phyloP scores from a whole-genome alignment of 495 filamentous ascomycete genomes.

The Podospora comata region DNA sequence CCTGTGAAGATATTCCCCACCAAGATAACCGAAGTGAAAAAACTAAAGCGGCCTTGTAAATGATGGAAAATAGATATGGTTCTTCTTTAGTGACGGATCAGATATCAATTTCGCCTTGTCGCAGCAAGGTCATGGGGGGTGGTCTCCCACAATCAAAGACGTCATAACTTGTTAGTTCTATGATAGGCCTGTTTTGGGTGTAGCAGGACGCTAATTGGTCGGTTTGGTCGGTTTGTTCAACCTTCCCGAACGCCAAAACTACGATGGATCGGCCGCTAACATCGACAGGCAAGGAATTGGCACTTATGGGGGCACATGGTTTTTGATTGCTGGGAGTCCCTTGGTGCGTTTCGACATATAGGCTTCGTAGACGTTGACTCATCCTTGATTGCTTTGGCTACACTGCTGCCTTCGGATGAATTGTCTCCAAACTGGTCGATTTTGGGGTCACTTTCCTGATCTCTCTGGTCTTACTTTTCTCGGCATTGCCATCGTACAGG shows the following conservation, averaged over 20 bases:
- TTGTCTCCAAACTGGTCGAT: too few relatives aligned
- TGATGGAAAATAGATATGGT: background rate
- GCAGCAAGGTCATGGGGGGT: background rate
- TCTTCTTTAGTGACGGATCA: background rate
- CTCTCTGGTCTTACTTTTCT: too few relatives aligned
- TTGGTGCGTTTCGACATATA: background rate
- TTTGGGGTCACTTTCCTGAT: too few relatives aligned
- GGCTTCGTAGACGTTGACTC: background rate
- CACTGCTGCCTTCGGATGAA: too few relatives aligned
- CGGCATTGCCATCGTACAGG: too few relatives aligned
- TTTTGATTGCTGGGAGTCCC: background rate
- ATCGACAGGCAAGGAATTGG: background rate
- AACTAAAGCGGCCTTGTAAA: too few relatives aligned
- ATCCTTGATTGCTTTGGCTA: too few relatives aligned
- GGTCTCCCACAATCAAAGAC: slow-evolving; percentile 6
- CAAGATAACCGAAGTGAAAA: background rate
- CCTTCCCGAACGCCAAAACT: background rate
- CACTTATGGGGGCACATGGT: background rate
- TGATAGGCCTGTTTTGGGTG: background rate
- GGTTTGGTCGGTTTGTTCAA: background rate
- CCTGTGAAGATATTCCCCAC: background rate
- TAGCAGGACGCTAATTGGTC: background rate
- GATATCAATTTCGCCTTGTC: background rate
- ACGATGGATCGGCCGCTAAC: background rate
- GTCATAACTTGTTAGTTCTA: slow-evolving; percentile 12